phyloP scores from a whole-genome alignment of 225 moss, liverwort and hornwort genomes.

The Antitrichia curtipendula region DNA sequence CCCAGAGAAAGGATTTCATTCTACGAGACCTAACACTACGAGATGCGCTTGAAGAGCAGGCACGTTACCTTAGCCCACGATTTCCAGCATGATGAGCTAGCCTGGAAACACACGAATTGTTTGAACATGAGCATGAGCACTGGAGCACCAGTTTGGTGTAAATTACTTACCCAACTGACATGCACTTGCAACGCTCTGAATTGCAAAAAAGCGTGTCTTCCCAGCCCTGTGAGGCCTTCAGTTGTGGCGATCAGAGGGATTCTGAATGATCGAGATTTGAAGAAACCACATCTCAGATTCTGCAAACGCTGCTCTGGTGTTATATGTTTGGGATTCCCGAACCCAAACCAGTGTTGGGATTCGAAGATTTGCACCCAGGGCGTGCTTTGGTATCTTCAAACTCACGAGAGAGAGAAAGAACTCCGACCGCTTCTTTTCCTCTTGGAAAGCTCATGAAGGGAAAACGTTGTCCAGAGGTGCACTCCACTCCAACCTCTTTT shows the following conservation, averaged over 20 bases:
- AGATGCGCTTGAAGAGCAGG: neutral
- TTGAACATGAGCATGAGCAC: neutral
- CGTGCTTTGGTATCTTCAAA: neutral
- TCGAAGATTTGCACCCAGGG: too few relatives aligned
- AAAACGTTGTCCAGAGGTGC: neutral
- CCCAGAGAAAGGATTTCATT: neutral
- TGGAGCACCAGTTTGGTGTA: neutral
- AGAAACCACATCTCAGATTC: neutral
- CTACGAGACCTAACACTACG: neutral
- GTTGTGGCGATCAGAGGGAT: neutral
- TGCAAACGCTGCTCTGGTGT: neutral
- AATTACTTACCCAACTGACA: neutral
- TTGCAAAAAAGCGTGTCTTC: neutral
- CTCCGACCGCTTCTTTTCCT: neutral
- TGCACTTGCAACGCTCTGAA: neutral
- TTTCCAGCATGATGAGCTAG: neutral
- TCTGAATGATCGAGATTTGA: neutral
- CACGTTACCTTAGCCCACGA: too few relatives aligned
- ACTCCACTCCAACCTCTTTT: neutral
- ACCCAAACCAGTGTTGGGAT: neutral
- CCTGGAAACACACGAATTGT: neutral
- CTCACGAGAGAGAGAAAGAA: too few relatives aligned
- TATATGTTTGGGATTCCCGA: neutral
- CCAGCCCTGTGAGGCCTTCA: neutral
- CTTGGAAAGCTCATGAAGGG: neutral